A percentile compares a stretch with the other conserved stretches of the same genome.
These are phyloP conservation scores for Globisporangium ultimum DNA, from an alignment of 352 stramenopile species.

Conservation along the genomic window DNA sequence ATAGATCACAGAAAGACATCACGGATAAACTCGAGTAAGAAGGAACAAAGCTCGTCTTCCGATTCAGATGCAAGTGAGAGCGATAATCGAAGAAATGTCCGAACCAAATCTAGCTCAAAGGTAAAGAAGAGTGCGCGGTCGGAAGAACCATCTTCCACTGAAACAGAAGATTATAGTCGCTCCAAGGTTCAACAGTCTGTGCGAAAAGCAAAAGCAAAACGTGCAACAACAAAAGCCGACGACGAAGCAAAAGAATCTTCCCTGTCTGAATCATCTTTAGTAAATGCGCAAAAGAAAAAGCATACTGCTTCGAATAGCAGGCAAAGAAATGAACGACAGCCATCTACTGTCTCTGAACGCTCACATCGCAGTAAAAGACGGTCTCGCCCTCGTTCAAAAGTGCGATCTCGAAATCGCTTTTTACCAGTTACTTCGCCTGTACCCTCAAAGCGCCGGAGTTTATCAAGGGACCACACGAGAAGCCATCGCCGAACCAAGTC, in stretches of 20 bases:
- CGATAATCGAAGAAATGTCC: constrained; percentile 1
- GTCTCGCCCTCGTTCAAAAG: constrained; percentile 6
- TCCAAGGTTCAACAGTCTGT: neutral
- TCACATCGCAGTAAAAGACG: constrained; percentile 2
- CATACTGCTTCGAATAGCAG: neutral
- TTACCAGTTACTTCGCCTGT: neutral
- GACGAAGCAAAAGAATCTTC: constrained; percentile 11
- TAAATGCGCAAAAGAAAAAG: neutral
- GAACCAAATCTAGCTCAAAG: neutral
- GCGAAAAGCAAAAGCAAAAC: too few species aligned
- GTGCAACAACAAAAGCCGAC: constrained; percentile 1
- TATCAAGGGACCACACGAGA: neutral
- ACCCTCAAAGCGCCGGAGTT: neutral
- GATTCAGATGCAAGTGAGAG: neutral
- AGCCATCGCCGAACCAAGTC: constrained; percentile 2
- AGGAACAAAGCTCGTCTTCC: constrained; percentile 1
- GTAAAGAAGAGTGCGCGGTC: constrained; percentile 1
- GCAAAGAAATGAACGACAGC: constrained; percentile 5
- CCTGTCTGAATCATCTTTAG: neutral
- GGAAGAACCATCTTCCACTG: constrained; percentile 6
- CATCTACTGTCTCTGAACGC: neutral
- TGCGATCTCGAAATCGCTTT: constrained; percentile 1
- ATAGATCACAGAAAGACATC: neutral
- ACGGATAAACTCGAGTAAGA: neutral
- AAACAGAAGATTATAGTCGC: constrained; percentile 7